Evolutionary conservation across 2,329 filamentous ascomycete genomes (phyloP).

Genomic region (Chrysoporthe austroafricana): DNA sequence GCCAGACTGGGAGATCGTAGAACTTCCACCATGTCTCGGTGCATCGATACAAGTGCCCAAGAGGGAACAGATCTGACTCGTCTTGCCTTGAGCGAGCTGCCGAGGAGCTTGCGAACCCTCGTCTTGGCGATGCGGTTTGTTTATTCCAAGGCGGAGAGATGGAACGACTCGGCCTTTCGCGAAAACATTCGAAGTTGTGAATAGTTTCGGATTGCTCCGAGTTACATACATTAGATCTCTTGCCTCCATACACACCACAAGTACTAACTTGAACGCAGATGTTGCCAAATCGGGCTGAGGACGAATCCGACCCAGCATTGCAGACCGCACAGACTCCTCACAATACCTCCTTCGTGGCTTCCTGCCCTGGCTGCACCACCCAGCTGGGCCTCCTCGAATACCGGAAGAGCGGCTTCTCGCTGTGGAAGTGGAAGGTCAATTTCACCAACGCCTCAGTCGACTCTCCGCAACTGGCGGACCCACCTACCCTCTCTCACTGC

Average conservation of each 20-base stretch:
- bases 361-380: conserved; percentile 49
- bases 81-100: conserved; percentile 35
- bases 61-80: conserved; percentile 46
- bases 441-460: conserved; percentile 40
- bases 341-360: conserved; percentile 34
- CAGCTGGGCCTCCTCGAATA: conserved; percentile 54
- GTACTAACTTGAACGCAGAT: conserved; percentile 8
- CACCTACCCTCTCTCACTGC: conserved; percentile 52
- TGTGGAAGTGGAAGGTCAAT: conserved; percentile 63
- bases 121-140: conserved; percentile 47
- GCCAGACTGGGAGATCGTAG: conserved; percentile 49
- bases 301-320: neutral
- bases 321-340: neutral
- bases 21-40: conserved; percentile 55
- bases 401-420: conserved; percentile 48
- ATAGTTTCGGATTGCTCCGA: conserved; percentile 29
- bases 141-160: conserved; percentile 28
- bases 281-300: neutral
- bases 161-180: conserved; percentile 18
- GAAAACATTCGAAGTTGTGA: conserved; percentile 25
- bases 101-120: conserved; percentile 41
- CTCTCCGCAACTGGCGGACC: conserved; percentile 14
- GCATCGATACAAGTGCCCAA: conserved; percentile 74
- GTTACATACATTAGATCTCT: conserved; percentile 10
- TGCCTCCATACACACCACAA: neutral